Evolutionary conservation across 208 protist species (phyloP).

Genomic region (Blastocrithidia nonstop): DNA sequence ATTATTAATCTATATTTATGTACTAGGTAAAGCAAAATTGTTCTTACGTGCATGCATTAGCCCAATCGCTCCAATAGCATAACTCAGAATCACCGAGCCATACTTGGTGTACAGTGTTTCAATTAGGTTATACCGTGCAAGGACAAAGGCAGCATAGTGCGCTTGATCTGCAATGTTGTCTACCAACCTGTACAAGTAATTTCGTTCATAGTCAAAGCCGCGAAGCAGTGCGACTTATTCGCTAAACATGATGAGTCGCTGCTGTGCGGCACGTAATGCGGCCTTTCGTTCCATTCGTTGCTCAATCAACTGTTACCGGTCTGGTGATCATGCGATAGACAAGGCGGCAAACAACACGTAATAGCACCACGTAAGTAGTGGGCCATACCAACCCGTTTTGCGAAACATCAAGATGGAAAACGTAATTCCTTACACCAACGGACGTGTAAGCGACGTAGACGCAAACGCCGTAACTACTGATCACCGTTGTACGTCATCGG

Average conservation of each 20-base stretch:
- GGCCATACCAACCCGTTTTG: constrained; percentile 11
- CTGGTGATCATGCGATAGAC: constrained; percentile 11
- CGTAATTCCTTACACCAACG: constrained; percentile 24
- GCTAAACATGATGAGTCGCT: constrained; percentile 21
- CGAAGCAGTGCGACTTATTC: constrained; percentile 49
- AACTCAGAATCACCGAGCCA: constrained; percentile 31
- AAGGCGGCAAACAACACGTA: constrained; percentile 21
- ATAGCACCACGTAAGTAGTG: constrained; percentile 16
- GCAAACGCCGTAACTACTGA: constrained; percentile 10
- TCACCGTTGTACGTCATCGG: constrained; percentile 38
- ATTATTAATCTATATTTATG: not conserved
- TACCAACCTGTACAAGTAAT: constrained; percentile 23
- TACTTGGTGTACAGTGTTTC: constrained; percentile 40
- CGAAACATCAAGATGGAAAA: constrained; percentile 26
- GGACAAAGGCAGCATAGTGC: constrained; percentile 29
- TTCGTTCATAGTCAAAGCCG: constrained; percentile 16
- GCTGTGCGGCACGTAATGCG: constrained; percentile 26
- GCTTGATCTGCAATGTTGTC: constrained; percentile 22
- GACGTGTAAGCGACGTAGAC: constrained; percentile 27
- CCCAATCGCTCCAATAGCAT: constrained; percentile 16
- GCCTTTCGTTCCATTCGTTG: constrained; percentile 28
- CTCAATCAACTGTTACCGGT: constrained; percentile 25
- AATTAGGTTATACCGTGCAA: constrained; percentile 24
- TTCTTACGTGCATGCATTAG: constrained; percentile 6
- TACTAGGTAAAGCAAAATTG: constrained; percentile 2